Conservation (phyloP, 164 flowering plant species). For the Annona cherimola region DNA sequence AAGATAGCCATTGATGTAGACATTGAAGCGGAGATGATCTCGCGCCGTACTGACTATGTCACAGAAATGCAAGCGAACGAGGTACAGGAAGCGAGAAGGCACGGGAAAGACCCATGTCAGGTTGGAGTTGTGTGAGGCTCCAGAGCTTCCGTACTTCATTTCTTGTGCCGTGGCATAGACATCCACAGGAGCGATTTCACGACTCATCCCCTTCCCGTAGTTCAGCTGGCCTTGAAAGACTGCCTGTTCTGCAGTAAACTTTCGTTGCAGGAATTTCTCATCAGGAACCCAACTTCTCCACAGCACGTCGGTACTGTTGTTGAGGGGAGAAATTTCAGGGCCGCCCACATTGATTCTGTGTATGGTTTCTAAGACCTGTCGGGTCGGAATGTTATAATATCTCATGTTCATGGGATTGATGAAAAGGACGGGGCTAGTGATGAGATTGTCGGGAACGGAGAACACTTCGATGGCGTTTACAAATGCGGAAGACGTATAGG, state of each 20-base stretch:
- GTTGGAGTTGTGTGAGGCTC: constrained; percentile 29
- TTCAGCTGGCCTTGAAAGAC: no score
- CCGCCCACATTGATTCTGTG: constrained; percentile 84
- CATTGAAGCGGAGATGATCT: constrained; percentile 42
- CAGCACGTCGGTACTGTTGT: constrained; percentile 43
- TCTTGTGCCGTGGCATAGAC: constrained; percentile 61
- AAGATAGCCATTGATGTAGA: background rate
- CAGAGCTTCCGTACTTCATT: constrained; percentile 37
- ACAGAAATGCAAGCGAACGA: constrained; percentile 78
- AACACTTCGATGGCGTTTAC: constrained; percentile 76
- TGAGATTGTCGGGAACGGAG: constrained; percentile 61
- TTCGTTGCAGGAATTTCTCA: constrained; percentile 6
- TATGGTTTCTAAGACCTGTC: constrained; percentile 54
- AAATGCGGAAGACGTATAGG: constrained; percentile 45
- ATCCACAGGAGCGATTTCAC: constrained; percentile 48
- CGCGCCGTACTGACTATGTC: constrained; percentile 64
- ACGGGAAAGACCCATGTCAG: constrained; percentile 71
- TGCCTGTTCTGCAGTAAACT: constrained; percentile 16
- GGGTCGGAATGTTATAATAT: constrained; percentile 25
- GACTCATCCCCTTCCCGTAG: constrained; percentile 29
- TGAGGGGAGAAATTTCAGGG: constrained; percentile 35
- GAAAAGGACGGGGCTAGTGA: constrained; percentile 35
- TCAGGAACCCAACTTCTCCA: constrained; percentile 77
- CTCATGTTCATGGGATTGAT: constrained; percentile 9
- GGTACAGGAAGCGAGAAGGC: constrained; percentile 42